Evolutionary conservation across 1,284 basidiomycete species (phyloP).

Genomic region (Cryptococcus sp.): DNA sequence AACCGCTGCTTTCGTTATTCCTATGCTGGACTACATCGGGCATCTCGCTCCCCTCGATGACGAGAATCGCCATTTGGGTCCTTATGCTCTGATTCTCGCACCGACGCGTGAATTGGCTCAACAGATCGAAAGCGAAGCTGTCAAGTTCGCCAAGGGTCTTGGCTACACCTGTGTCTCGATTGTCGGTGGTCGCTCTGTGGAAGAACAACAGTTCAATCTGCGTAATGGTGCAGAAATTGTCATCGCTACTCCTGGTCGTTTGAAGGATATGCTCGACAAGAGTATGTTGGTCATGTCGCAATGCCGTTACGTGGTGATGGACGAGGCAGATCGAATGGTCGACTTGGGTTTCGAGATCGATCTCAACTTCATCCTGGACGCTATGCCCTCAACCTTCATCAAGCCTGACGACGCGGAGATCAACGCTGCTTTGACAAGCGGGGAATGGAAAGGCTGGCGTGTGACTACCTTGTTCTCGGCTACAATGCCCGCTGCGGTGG

Average conservation of each 20-base stretch:
- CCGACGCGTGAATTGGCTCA: conserved; percentile 97
- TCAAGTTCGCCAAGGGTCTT: conserved; percentile 83
- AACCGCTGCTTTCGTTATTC: conserved; percentile 98
- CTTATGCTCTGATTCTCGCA: conserved; percentile 89
- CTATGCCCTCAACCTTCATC: conserved; percentile 81
- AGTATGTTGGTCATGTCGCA: conserved; percentile 93
- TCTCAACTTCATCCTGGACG: conserved; percentile 91
- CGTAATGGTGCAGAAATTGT: conserved; percentile 96
- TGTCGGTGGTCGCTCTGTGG: conserved; percentile 90
- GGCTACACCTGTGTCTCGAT: conserved; percentile 94
- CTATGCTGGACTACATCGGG: conserved; percentile 93
- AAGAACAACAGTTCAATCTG: conserved; percentile 95
- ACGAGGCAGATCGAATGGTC: conserved; percentile 99
- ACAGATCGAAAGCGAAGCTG: conserved; percentile 91
- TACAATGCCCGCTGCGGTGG: conserved; percentile 96
- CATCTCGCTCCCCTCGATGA: conserved; percentile 81
- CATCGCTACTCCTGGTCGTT: conserved; percentile 95
- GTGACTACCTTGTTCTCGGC: conserved; percentile 95
- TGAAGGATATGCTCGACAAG: conserved; percentile 95
- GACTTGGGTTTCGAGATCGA: conserved; percentile 95
- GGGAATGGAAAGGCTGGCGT: conserved; percentile 65
- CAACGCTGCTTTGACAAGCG: conserved; percentile 59
- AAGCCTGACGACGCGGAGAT: conserved; percentile 73
- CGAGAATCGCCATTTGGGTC: conserved; percentile 88
- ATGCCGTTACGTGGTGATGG: conserved; percentile 98